Evolutionary conservation across 177 flowering plant species (phyloP).

Genomic region (Vitis hybrid): DNA sequence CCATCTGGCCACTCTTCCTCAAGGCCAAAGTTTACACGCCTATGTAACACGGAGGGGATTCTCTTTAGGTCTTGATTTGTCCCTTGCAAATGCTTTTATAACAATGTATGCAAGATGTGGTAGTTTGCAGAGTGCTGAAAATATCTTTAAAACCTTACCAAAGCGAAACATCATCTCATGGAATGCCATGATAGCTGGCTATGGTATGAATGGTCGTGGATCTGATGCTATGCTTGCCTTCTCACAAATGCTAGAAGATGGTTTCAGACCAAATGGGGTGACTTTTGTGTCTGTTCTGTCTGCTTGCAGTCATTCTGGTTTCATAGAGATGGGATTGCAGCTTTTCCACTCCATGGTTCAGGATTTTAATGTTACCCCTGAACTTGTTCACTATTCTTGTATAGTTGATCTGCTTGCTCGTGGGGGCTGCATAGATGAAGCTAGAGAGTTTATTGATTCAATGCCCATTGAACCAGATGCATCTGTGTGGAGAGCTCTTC

Average conservation of each 20-base stretch:
- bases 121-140: constrained; percentile 30
- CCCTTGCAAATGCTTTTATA: constrained; percentile 40
- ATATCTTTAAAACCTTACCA: constrained; percentile 22
- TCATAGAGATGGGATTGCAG: constrained; percentile 33
- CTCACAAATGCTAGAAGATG: constrained; percentile 36
- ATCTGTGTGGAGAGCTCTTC: constrained; percentile 48
- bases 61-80: constrained; percentile 17
- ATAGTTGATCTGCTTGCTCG: constrained; percentile 53
- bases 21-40: constrained; percentile 40
- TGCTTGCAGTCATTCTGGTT: constrained; percentile 54
- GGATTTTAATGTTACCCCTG: constrained; percentile 35
- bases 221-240: constrained; percentile 37
- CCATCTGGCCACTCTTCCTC: constrained; percentile 30
- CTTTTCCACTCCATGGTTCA: constrained; percentile 39
- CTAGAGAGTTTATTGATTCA: constrained; percentile 28
- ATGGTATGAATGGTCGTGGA: constrained; percentile 41
- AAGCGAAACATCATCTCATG: constrained; percentile 37
- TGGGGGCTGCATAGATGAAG: constrained; percentile 41
- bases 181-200: constrained; percentile 51
- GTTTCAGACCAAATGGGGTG: constrained; percentile 30
- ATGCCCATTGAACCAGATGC: constrained; percentile 54
- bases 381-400: constrained; percentile 49
- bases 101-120: constrained; percentile 57
- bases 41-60: constrained; percentile 21
- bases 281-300: constrained; percentile 44